Evolutionary conservation across 2,329 filamentous ascomycete genomes (phyloP).

Genomic region (Colletotrichum sp.): DNA sequence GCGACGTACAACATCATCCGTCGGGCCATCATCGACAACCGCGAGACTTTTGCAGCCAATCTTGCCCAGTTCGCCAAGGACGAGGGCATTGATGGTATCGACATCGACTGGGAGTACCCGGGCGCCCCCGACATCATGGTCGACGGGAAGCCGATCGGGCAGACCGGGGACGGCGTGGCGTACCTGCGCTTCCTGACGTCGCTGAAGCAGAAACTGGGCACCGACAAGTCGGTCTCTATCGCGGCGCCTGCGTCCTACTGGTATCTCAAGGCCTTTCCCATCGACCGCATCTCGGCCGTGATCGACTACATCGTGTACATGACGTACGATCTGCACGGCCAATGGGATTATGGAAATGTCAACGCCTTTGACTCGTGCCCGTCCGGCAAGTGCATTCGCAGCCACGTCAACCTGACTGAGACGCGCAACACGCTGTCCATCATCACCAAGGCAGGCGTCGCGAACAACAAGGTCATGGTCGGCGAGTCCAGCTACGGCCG

Average conservation of each 20-base stretch:
- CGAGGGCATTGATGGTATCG: conserved; percentile 30
- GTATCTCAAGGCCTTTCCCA: conserved; percentile 41
- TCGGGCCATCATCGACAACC: background rate
- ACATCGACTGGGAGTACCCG: conserved; percentile 41
- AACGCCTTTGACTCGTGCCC: background rate
- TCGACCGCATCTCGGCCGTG: conserved; percentile 32
- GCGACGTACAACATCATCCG: conserved; percentile 37
- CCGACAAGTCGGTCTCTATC: conserved; percentile 35
- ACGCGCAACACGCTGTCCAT: conserved; percentile 36
- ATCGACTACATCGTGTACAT: conserved; percentile 40
- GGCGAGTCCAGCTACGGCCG: conserved; percentile 36
- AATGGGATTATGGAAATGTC: conserved; percentile 31
- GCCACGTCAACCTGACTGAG: conserved; percentile 41
- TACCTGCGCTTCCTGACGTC: background rate
- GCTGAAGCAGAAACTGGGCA: conserved; percentile 23
- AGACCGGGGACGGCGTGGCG: conserved; percentile 25
- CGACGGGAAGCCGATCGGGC: background rate
- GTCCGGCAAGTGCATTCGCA: background rate
- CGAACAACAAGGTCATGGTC: conserved; percentile 33
- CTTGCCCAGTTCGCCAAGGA: conserved; percentile 35
- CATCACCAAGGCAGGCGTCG: conserved; percentile 37
- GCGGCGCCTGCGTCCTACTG: conserved; percentile 42
- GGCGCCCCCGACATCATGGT: conserved; percentile 21
- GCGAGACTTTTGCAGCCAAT: conserved; percentile 29
- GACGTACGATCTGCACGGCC: conserved; percentile 37